Evolutionary conservation across 495 filamentous ascomycete genomes (phyloP).

Genomic region (Penicillium steckii): DNA sequence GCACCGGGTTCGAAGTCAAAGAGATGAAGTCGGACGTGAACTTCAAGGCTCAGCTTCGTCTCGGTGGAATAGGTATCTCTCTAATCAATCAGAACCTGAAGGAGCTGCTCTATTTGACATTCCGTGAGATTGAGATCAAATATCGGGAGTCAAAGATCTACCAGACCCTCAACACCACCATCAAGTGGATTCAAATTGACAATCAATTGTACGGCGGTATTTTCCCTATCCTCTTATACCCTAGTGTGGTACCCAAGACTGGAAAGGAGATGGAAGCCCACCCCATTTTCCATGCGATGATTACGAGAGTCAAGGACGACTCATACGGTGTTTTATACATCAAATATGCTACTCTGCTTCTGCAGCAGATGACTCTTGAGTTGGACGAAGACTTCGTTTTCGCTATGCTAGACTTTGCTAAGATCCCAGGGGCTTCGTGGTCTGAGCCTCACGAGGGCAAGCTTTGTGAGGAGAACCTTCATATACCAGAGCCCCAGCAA

Average conservation of each 20-base stretch:
- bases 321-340: slow-evolving; percentile 98
- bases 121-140: slow-evolving; percentile 88
- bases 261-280: slow-evolving; percentile 96
- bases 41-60: slow-evolving; percentile 80
- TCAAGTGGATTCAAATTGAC: slow-evolving; percentile 99
- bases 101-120: slow-evolving; percentile 90
- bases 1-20: slow-evolving; percentile 86
- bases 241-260: slow-evolving; percentile 97
- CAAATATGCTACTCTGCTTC: slow-evolving; percentile 90
- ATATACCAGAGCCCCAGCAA: slow-evolving; percentile 88
- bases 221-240: slow-evolving; percentile 96
- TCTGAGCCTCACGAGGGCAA: slow-evolving; percentile 76
- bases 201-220: slow-evolving; percentile 98
- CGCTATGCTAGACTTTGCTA: slow-evolving; percentile 91
- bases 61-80: slow-evolving; percentile 91
- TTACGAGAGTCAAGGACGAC: slow-evolving; percentile 95
- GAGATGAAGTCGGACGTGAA: slow-evolving; percentile 80
- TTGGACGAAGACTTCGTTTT: slow-evolving; percentile 98
- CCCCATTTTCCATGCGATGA: slow-evolving; percentile 86
- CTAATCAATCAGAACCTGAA: slow-evolving; percentile 88
- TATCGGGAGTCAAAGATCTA: slow-evolving; percentile 89
- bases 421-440: slow-evolving; percentile 92
- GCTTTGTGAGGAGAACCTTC: slow-evolving; percentile 83
- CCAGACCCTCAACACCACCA: slow-evolving; percentile 81
- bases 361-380: slow-evolving; percentile 98